Evolutionary conservation across 768 basidiomycete genomes (phyloP).

Genomic region (Podaxis sp.): DNA sequence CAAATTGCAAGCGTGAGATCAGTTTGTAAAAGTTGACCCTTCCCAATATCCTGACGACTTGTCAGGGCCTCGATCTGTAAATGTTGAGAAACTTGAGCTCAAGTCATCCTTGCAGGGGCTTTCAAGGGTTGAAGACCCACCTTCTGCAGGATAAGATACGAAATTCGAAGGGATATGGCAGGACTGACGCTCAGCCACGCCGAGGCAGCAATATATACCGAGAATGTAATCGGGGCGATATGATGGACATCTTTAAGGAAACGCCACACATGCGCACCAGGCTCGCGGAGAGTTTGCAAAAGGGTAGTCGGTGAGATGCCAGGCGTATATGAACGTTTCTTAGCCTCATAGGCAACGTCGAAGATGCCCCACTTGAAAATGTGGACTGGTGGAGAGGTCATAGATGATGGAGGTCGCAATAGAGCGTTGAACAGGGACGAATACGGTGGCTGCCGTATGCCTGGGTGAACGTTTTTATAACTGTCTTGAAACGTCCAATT

Average conservation of each 20-base stretch:
- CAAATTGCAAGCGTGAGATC: conserved; percentile 17
- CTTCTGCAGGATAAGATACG: conserved; percentile 27
- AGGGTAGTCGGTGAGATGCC: not conserved
- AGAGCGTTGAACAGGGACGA: too few relatives aligned
- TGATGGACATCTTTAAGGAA: conserved; percentile 22
- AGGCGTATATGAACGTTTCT: conserved; percentile 3
- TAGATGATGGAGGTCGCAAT: not conserved
- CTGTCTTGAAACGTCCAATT: not conserved
- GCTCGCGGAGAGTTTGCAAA: not conserved
- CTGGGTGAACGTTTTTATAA: not conserved
- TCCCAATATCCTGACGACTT: not conserved
- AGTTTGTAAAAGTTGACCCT: not conserved
- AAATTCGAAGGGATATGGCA: conserved; percentile 32
- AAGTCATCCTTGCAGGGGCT: not conserved
- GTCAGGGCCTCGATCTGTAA: not conserved
- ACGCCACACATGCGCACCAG: conserved; percentile 9
- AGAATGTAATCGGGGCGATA: conserved; percentile 21
- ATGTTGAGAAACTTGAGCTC: not conserved
- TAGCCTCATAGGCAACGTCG: conserved; percentile 28
- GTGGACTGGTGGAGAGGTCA: conserved; percentile 13
- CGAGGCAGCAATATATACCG: conserved; percentile 25
- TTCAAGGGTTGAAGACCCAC: conserved; percentile 20
- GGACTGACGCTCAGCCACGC: conserved; percentile 30
- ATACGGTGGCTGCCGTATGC: not conserved
- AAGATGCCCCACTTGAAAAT: conserved; percentile 35